Evolutionary conservation across 768 basidiomycete genomes (phyloP).

Genomic region (Crucibulum laeve): DNA sequence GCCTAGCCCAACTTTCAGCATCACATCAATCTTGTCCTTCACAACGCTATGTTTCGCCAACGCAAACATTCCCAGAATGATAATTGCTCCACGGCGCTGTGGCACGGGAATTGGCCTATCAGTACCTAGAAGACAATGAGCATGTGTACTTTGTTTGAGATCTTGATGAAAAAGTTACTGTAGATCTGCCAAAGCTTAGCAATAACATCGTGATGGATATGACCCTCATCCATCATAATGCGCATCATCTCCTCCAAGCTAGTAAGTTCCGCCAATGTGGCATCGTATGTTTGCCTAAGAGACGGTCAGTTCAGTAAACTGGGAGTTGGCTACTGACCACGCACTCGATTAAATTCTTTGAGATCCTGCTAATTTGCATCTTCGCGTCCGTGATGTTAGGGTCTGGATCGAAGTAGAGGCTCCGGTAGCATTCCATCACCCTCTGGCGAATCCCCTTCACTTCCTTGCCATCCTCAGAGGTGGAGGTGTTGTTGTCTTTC

Average conservation of each 20-base stretch:
- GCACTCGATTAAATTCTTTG: slow-evolving; percentile 97
- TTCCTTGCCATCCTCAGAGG: slow-evolving; percentile 59
- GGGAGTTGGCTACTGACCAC: slow-evolving; percentile 16
- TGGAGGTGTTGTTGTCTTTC: slow-evolving; percentile 84
- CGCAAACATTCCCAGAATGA: slow-evolving; percentile 96
- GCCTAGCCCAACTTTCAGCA: slow-evolving; percentile 87
- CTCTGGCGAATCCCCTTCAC: slow-evolving; percentile 85
- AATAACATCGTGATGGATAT: slow-evolving; percentile 81
- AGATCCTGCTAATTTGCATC: slow-evolving; percentile 85
- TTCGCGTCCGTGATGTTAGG: slow-evolving; percentile 65
- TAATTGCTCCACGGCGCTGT: slow-evolving; percentile 93
- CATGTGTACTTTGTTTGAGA: not conserved
- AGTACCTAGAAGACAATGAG: slow-evolving; percentile 47
- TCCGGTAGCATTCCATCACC: slow-evolving; percentile 85
- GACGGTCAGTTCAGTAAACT: not conserved
- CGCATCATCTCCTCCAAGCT: slow-evolving; percentile 96
- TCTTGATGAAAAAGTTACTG: slow-evolving; percentile 46
- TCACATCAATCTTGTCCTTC: slow-evolving; percentile 72
- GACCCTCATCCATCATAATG: slow-evolving; percentile 89
- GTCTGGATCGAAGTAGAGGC: slow-evolving; percentile 83
- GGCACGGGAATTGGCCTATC: slow-evolving; percentile 68
- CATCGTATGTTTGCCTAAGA: slow-evolving; percentile 82
- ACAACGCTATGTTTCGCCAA: slow-evolving; percentile 76
- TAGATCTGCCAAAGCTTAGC: slow-evolving; percentile 96
- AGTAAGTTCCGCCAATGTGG: slow-evolving; percentile 92